Percentiles rank a stretch among this genome's conserved stretches.
Evolutionary conservation across 169 alveolate species (phyloP).

Genomic region (Plasmodium knowlesi): DNA sequence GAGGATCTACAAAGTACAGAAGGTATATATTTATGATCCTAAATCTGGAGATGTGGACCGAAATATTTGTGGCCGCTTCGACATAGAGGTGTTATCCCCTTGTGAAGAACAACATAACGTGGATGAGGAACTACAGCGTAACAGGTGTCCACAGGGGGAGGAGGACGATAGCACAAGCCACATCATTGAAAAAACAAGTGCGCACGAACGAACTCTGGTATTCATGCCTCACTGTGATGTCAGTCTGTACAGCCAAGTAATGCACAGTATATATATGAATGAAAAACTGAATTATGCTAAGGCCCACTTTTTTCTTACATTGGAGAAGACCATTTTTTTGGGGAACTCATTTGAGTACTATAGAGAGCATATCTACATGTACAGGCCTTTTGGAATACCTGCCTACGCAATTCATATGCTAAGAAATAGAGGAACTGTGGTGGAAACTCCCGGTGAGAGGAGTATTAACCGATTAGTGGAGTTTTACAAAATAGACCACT

Average conservation of each 20-base stretch:
- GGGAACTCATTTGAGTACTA: slow-evolving; percentile 59
- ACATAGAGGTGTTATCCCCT: background rate
- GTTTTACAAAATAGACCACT: slow-evolving; percentile 28
- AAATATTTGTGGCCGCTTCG: background rate
- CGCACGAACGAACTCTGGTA: background rate
- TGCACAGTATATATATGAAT: slow-evolving; percentile 17
- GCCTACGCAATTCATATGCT: slow-evolving; percentile 9
- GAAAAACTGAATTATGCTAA: slow-evolving; percentile 29
- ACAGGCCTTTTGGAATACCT: slow-evolving; percentile 60
- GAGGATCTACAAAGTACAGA: slow-evolving; percentile 1
- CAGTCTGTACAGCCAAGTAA: slow-evolving; percentile 40
- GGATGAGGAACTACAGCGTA: background rate
- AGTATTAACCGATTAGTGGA: background rate
- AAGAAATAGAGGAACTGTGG: background rate
- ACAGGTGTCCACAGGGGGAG: background rate
- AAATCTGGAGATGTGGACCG: slow-evolving; percentile 24
- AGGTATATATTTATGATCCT: slow-evolving; percentile 47
- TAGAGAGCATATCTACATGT: slow-evolving; percentile 14
- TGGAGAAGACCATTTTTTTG: slow-evolving; percentile 28
- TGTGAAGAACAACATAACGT: background rate
- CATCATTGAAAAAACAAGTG: background rate
- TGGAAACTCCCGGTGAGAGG: background rate
- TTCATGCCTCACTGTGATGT: slow-evolving; percentile 73
- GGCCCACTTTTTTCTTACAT: slow-evolving; percentile 12
- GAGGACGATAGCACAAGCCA: background rate